Evolutionary conservation across 140 eudicot genomes (phyloP).

Genomic region (Erigeron philadelphicus): DNA sequence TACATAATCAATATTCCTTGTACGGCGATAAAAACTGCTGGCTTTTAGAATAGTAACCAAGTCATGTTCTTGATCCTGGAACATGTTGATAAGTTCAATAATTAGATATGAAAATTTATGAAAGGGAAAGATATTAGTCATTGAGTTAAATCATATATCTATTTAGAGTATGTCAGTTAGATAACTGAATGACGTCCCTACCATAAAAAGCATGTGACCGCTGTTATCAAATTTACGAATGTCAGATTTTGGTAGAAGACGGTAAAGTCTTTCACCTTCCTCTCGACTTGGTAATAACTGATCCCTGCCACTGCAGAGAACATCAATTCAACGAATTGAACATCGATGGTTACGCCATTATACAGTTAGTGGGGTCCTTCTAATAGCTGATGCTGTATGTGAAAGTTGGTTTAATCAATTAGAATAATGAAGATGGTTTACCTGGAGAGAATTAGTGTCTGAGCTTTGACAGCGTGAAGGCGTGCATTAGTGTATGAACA

Average conservation of each 20-base stretch:
- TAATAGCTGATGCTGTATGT: neutral
- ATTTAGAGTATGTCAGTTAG: neutral
- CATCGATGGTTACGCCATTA: neutral
- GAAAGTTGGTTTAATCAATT: neutral
- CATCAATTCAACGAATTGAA: neutral
- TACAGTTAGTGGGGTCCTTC: neutral
- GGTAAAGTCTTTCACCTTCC: slow-evolving; percentile 37
- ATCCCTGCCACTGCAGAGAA: slow-evolving; percentile 57
- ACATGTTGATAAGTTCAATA: slow-evolving; percentile 11
- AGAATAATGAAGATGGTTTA: slow-evolving; percentile 17
- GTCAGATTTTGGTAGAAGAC: slow-evolving; percentile 31
- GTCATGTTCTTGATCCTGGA: slow-evolving; percentile 57
- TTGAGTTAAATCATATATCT: neutral
- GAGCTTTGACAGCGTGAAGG: slow-evolving; percentile 74
- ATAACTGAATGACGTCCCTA: neutral
- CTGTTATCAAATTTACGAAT: slow-evolving; percentile 34
- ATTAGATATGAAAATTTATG: neutral
- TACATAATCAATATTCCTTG: slow-evolving; percentile 42
- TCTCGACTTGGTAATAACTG: slow-evolving; percentile 54
- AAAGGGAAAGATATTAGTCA: neutral
- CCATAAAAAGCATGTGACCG: slow-evolving; percentile 35
- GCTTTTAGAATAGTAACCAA: slow-evolving; percentile 52
- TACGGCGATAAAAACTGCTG: slow-evolving; percentile 62
- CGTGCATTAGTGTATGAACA: slow-evolving; percentile 65
- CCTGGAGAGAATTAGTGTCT: slow-evolving; percentile 70